Evolutionary conservation across 2,329 filamentous ascomycete species (phyloP).

Genomic region (Westerdykella sp.): DNA sequence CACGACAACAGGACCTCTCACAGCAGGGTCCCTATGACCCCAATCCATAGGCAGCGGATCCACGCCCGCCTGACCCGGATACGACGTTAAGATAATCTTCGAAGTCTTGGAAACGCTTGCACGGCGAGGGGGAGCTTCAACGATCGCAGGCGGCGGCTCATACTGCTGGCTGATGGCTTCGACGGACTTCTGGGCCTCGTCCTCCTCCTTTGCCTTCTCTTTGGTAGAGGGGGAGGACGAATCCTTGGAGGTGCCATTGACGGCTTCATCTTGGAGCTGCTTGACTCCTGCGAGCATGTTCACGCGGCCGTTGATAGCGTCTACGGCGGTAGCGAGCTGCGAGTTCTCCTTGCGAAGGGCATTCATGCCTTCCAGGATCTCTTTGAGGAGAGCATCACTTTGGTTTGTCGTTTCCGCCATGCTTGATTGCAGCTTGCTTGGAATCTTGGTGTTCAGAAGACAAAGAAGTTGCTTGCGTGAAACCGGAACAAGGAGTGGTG

Average conservation of each 20-base stretch:
- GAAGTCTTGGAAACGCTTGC: slow-evolving; percentile 46
- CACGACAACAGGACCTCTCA: slow-evolving; percentile 83
- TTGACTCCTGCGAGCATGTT: slow-evolving; percentile 56
- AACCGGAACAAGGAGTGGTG: neutral
- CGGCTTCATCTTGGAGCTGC: slow-evolving; percentile 48
- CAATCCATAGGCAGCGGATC: slow-evolving; percentile 84
- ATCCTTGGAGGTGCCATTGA: slow-evolving; percentile 5
- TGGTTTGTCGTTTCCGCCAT: slow-evolving; percentile 10
- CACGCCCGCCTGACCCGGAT: slow-evolving; percentile 90
- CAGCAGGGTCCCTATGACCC: slow-evolving; percentile 68
- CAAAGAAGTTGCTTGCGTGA: slow-evolving; percentile 1
- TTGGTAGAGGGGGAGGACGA: slow-evolving; percentile 14
- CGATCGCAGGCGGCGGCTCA: slow-evolving; percentile 29
- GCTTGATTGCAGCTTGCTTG: neutral
- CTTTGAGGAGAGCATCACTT: slow-evolving; percentile 42
- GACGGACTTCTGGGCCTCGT: slow-evolving; percentile 29
- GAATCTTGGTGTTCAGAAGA: neutral
- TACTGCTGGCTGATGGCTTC: slow-evolving; percentile 38
- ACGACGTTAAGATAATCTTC: slow-evolving; percentile 70
- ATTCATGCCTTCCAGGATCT: slow-evolving; percentile 52
- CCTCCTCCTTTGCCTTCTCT: slow-evolving; percentile 28
- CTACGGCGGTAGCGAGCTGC: slow-evolving; percentile 51
- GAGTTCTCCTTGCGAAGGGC: slow-evolving; percentile 52
- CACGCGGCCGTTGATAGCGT: slow-evolving; percentile 56
- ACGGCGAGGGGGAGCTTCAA: slow-evolving; percentile 32